phyloP scores from a whole-genome alignment of 345 rosid genomes.

The Durio zibethinus region DNA sequence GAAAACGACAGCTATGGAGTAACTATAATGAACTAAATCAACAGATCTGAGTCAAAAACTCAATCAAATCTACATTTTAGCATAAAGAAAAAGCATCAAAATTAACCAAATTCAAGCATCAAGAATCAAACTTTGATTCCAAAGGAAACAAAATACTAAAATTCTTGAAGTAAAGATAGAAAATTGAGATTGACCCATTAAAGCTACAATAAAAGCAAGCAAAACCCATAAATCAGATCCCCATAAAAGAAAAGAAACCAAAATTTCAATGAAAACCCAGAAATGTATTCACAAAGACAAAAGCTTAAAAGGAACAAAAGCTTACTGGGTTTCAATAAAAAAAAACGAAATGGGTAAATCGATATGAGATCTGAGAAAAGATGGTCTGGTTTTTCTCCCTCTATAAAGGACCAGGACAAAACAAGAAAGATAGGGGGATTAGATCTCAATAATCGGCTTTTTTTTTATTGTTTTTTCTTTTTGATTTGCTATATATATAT shows the following conservation, averaged over 20 bases:
- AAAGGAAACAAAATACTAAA: not conserved
- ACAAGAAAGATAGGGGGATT: not conserved
- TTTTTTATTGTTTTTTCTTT: not conserved
- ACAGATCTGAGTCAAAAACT: not conserved
- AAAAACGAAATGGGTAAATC: not conserved
- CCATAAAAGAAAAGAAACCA: not conserved
- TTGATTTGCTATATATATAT: not conserved
- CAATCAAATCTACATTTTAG: not conserved
- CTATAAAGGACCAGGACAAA: not conserved
- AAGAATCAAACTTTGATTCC: constrained; percentile 17
- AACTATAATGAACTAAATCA: constrained; percentile 4
- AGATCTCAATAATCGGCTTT: constrained; percentile 1
- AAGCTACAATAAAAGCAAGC: not conserved
- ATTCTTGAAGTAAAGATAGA: not conserved
- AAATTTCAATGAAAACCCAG: not conserved
- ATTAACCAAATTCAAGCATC: not conserved
- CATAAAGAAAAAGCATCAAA: not conserved
- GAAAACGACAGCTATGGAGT: constrained; percentile 5
- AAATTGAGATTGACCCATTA: constrained; percentile 8
- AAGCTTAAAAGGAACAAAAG: not conserved
- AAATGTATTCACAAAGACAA: not conserved
- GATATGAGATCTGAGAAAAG: constrained; percentile 5
- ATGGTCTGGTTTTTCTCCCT: not conserved
- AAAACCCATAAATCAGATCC: constrained; percentile 9
- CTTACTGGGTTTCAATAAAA: constrained; percentile 7